These are phyloP conservation scores for Gonapodya prolifera DNA, from an alignment of 192 early-diverging fungal genomes.

Conservation along the genomic window DNA sequence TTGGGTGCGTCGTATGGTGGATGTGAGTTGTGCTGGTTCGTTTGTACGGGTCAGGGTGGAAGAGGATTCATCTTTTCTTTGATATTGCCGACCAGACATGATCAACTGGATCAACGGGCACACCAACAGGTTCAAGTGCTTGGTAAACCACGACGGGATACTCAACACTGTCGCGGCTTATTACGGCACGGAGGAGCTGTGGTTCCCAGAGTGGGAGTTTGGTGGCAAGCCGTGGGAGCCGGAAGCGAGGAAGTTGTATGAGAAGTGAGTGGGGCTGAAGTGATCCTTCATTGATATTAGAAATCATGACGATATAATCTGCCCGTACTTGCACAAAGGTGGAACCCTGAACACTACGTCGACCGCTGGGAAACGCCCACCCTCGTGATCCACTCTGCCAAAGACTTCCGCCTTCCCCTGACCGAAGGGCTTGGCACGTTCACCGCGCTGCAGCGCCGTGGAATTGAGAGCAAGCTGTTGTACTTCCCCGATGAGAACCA, in stretches of 20 bases:
- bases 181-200: conserved; percentile 68
- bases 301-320: too few relatives aligned
- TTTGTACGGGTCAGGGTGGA: not conserved
- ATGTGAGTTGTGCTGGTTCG: conserved; percentile 15
- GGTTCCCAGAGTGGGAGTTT: conserved; percentile 65
- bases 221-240: conserved; percentile 47
- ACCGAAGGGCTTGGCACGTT: conserved; percentile 60
- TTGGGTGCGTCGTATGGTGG: conserved; percentile 70
- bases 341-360: too few relatives aligned
- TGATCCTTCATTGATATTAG: too few relatives aligned
- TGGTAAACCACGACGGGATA: conserved; percentile 66
- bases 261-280: too few relatives aligned
- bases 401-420: conserved; percentile 54
- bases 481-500: conserved; percentile 65
- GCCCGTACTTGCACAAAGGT: too few relatives aligned
- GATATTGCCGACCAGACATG: conserved; percentile 30
- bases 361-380: too few relatives aligned
- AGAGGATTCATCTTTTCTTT: not conserved
- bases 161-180: conserved; percentile 44
- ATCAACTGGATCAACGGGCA: conserved; percentile 76
- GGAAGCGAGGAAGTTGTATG: conserved; percentile 22
- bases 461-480: conserved; percentile 54
- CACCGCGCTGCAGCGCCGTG: conserved; percentile 59
- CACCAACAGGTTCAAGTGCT: conserved; percentile 44
- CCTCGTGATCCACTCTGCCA: conserved; percentile 9